phyloP scores from a whole-genome alignment of 129 eudicot genomes.

The Lonicera japonica region DNA sequence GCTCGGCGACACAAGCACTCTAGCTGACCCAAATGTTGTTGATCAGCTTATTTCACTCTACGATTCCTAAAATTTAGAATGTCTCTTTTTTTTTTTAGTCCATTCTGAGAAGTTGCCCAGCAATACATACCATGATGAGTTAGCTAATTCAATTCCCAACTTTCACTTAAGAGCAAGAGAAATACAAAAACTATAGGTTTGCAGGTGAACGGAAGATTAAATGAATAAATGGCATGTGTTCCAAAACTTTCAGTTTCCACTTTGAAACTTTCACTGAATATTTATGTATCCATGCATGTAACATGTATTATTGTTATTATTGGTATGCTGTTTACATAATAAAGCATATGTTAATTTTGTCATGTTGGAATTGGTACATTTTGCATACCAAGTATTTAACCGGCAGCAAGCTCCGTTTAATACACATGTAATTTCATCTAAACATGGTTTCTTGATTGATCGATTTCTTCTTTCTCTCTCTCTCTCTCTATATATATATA shows the following conservation, averaged over 20 bases:
- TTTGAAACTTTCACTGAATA: neutral
- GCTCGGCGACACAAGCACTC: constrained; percentile 96
- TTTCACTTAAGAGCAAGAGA: neutral
- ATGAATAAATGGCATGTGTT: neutral
- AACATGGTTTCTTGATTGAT: no score
- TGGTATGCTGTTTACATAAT: no score
- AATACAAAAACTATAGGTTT: neutral
- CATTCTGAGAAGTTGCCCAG: neutral
- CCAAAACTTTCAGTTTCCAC: neutral
- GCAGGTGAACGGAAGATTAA: neutral
- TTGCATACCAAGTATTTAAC: no score
- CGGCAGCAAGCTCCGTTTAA: no score
- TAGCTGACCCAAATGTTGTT: constrained; percentile 84
- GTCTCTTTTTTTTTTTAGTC: neutral
- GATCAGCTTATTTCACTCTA: constrained; percentile 84
- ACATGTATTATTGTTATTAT: no score
- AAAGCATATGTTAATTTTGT: no score
- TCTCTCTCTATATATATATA: no score
- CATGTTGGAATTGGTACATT: no score
- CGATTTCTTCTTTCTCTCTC: no score
- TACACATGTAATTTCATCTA: no score
- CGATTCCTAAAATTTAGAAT: constrained; percentile 24
- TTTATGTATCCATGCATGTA: no score
- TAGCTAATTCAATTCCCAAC: neutral
- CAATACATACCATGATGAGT: neutral